Conservation (phyloP, 345 rosid species). For the Salix suchowensis region DNA sequence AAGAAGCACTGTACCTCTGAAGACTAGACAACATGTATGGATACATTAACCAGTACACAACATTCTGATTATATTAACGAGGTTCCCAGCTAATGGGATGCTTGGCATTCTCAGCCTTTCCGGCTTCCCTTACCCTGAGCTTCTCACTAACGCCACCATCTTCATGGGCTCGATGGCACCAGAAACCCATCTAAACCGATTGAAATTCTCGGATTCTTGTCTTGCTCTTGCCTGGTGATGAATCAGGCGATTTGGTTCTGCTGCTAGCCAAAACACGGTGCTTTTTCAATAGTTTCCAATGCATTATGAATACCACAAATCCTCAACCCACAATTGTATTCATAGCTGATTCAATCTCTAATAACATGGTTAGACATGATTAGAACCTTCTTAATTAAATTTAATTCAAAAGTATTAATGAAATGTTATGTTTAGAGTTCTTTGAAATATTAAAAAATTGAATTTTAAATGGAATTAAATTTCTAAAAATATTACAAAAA, state of each 20-base stretch:
- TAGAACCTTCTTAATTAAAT: too few relatives aligned
- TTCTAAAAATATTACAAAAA: too few relatives aligned
- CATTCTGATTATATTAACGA: neutral
- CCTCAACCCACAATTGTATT: too few relatives aligned
- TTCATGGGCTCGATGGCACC: neutral
- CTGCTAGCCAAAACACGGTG: neutral
- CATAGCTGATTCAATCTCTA: too few relatives aligned
- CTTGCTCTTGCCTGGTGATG: neutral
- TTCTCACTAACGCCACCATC: neutral
- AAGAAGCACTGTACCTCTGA: neutral
- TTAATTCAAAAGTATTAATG: too few relatives aligned
- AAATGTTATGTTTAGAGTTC: too few relatives aligned
- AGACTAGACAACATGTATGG: neutral
- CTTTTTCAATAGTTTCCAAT: neutral
- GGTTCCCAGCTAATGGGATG: conserved; percentile 3
- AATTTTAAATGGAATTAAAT: too few relatives aligned
- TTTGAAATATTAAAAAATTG: too few relatives aligned
- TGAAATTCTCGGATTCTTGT: neutral
- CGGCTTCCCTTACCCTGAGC: neutral
- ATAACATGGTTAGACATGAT: too few relatives aligned
- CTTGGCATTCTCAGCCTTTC: conserved; percentile 2
- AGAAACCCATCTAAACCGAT: neutral
- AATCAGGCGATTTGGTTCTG: neutral
- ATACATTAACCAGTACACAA: neutral
- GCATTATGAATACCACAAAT: too few relatives aligned